Evolutionary conservation across 108 stramenopile species (phyloP), one percentile per base, ranked within the genome.

Genomic region (Pseudonitzschia multiseries): DNA sequence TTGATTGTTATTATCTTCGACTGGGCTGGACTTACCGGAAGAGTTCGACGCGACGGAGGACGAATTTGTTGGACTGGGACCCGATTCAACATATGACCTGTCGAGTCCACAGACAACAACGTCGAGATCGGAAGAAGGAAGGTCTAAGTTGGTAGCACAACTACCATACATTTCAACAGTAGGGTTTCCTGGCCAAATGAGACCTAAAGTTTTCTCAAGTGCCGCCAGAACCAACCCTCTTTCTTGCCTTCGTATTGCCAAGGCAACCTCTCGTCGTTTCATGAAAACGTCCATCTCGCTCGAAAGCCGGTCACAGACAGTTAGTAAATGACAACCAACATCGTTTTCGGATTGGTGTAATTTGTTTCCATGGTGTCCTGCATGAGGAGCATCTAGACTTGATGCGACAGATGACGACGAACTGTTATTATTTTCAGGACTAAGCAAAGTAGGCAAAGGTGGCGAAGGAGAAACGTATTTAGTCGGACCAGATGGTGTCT

Each of bases 111-210:
- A 79, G 48, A 96, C 82, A 24, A 96, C 94, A 31, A 92, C 85
- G 65, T 96, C 94, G 48, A 96, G 74, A 83, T 96, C 94, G n/a
- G 91, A 92, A 12, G 89, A 90, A 31, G 94, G 94, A 27, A 96
- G 79, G 71, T 96, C 94, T 28, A 93, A 73, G 52, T 86, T 78
- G 6, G 94, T 96, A 13, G 89, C 89, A 79, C 94, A 96, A 52
- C 89, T 90, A 20, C 94, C 94, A 68, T 93, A 96, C 85, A 90
- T 86, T 81, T 94, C 90, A 43, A 91, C 93, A n/a, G 75, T 78
- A 57, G 86, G 85, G 21, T 61, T 69, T 28, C 68, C 80, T 1
- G 89, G 80, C 92, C 92, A 93, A 51, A 93, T 88, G 42, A 76
- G 81, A 52, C 76, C 69, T 46, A 89, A 74, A 29, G 87, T 78